These are phyloP conservation scores for Lasiodiplodia citricola DNA, from an alignment of 2,329 filamentous ascomycete genomes.

Conservation along the genomic window DNA sequence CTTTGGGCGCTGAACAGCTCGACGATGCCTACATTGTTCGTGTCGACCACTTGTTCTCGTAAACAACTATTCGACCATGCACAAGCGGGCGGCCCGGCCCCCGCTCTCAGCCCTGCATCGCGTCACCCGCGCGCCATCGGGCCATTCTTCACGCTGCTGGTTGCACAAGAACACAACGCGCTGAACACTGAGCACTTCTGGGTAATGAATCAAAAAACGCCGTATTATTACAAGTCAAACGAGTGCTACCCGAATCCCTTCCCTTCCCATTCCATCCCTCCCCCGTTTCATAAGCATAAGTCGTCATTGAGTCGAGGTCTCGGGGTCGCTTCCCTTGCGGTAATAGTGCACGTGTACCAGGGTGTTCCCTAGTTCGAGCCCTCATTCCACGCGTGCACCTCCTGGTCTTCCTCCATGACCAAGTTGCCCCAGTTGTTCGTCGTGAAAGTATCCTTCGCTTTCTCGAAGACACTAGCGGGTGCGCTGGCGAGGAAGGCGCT, in stretches of 20 bases:
- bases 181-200: not conserved
- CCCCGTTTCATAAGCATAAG: not conserved
- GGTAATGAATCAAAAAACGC: not conserved
- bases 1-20: not conserved
- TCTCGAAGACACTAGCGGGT: constrained; percentile 70
- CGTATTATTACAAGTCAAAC: not conserved
- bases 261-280: not conserved
- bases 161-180: not conserved
- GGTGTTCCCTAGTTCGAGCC: not conserved
- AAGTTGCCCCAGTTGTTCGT: constrained; percentile 66
- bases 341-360: not conserved
- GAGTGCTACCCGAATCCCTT: not conserved
- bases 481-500: constrained; percentile 81
- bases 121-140: constrained; percentile 16
- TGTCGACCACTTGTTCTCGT: too few species aligned
- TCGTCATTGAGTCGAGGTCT: not conserved
- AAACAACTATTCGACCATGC: constrained; percentile 1
- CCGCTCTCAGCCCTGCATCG: constrained; percentile 12
- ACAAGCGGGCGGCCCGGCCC: constrained; percentile 16
- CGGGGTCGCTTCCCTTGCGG: not conserved
- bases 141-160: constrained; percentile 10
- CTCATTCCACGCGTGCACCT: constrained; percentile 53
- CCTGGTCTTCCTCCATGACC: constrained; percentile 77
- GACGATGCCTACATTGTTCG: not conserved
- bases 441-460: constrained; percentile 58